Conservation (phyloP, 176 grass and related monocot genomes). For the Puya raimondii region DNA sequence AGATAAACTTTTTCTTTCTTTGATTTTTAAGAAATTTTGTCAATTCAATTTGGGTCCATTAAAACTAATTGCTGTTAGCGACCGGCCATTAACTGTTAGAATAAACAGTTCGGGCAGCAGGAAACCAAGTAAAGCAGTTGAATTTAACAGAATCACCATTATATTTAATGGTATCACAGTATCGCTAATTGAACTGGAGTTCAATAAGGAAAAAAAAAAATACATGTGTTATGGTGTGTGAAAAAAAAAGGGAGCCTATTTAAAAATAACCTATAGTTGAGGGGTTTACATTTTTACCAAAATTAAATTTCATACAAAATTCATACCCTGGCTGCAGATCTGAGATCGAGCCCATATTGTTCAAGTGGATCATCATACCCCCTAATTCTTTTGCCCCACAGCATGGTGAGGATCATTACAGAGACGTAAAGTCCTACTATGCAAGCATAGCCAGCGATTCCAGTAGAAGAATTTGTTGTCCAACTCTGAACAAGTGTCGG, state of each 20-base stretch:
- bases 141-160: too few species aligned
- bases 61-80: too few species aligned
- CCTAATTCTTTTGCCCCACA: slow-evolving; percentile 94
- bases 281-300: slow-evolving; percentile 8
- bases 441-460: slow-evolving; percentile 68
- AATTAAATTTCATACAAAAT: slow-evolving; percentile 34
- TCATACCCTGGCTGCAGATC: slow-evolving; percentile 52
- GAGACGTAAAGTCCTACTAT: slow-evolving; percentile 61
- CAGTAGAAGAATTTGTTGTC: slow-evolving; percentile 51
- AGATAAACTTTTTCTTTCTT: too few species aligned
- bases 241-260: too few species aligned
- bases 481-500: slow-evolving; percentile 84
- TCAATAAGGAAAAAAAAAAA: too few species aligned
- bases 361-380: slow-evolving; percentile 69
- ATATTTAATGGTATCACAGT: too few species aligned
- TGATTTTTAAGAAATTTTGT: too few species aligned
- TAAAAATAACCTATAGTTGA: too few species aligned
- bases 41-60: too few species aligned
- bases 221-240: too few species aligned
- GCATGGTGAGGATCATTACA: slow-evolving; percentile 66
- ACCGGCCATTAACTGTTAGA: neutral
- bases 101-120: neutral
- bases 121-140: too few species aligned
- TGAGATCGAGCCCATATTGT: slow-evolving; percentile 76
- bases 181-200: too few species aligned